A percentile compares a stretch with the other conserved stretches of the same genome.
phyloP scores from a whole-genome alignment of 148 eudicot genomes.

The Vaccinium macrocarpon region DNA sequence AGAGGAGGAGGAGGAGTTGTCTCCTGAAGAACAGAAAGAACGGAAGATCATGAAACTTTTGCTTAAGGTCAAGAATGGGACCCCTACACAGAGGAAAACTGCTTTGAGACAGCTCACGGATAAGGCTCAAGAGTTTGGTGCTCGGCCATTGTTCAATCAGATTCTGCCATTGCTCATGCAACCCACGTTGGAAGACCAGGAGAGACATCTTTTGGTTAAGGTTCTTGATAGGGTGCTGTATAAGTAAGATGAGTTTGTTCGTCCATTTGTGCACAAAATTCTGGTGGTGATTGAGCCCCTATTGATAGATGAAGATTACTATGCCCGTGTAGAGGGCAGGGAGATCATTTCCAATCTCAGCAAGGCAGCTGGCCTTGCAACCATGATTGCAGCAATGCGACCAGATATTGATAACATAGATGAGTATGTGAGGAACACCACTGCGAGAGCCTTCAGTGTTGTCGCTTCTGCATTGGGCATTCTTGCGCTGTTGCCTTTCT shows the following conservation, averaged over 20 bases:
- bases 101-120: slow-evolving; percentile 92
- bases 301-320: slow-evolving; percentile 91
- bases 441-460: slow-evolving; percentile 98
- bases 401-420: slow-evolving; percentile 98
- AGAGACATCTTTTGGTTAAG: slow-evolving; percentile 92
- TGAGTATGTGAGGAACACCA: slow-evolving; percentile 93
- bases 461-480: slow-evolving; percentile 98
- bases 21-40: slow-evolving; percentile 91
- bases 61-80: slow-evolving; percentile 92
- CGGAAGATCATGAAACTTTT: slow-evolving; percentile 87
- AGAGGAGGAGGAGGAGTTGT: slow-evolving; percentile 82
- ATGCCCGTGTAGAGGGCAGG: slow-evolving; percentile 96
- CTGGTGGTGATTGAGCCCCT: slow-evolving; percentile 94
- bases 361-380: slow-evolving; percentile 96
- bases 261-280: slow-evolving; percentile 93
- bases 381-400: slow-evolving; percentile 99
- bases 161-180: slow-evolving; percentile 96
- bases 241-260: slow-evolving; percentile 90
- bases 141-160: slow-evolving; percentile 83
- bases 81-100: slow-evolving; percentile 96
- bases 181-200: slow-evolving; percentile 93
- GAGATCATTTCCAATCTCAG: slow-evolving; percentile 96
- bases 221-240: slow-evolving; percentile 92
- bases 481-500: slow-evolving; percentile 84
- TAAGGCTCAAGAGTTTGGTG: slow-evolving; percentile 93